Base-by-base conservation (phyloP, 805 yeast genomes). In the Kodamaea lidongshanica region DNA sequence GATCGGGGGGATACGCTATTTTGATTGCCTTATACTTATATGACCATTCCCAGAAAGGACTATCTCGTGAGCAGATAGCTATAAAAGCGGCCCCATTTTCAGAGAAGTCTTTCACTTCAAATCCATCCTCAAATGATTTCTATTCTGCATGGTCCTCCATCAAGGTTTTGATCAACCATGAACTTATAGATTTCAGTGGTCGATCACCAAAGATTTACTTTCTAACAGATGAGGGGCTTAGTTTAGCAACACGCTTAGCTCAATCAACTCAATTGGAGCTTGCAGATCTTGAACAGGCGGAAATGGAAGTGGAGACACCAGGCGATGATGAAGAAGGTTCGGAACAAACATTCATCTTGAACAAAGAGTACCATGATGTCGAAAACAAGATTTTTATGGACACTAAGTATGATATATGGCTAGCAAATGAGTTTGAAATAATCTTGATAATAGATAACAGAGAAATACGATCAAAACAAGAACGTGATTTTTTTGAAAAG, bases 1-100 rank as follows among this genome's bases (percentile, higher is more conserved):
- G 88, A 19, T 75, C 92, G 0, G 96, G 96, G 1, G 94, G 83
- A 0, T 88, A 83, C 58, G 95, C 92, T 0, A 80, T 87, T 6
- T 44, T 87, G 12, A 38, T 85, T 12, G 77, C 78, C 0, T 54
- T 87, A 3, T 56, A 65, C 28, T 61, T 72, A 25, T 51, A 48
- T 16, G 86, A 78, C 44, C 50, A 56, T 4, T 44, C 53, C 2
- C 52, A 65, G 12, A 46, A 52, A n/a, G 94, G 95, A 0, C 45
- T 83, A 43, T 65, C 77, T 4, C 80, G 74, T 45, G 73, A 72
- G 7, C 79, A 74, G 21, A 67, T 87, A 5, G 58, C 72, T 2
- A 45, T 62, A 7, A 43, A 51, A 11, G 94, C 83, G 0, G 51
- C 72, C 1, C 67, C 65, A 6, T 77, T 59, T 46, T 72, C 80